Evolutionary conservation across 2,329 filamentous ascomycete genomes (phyloP), one percentile per base, ranked within the genome.

Genomic region (Fusarium armeniacum): DNA sequence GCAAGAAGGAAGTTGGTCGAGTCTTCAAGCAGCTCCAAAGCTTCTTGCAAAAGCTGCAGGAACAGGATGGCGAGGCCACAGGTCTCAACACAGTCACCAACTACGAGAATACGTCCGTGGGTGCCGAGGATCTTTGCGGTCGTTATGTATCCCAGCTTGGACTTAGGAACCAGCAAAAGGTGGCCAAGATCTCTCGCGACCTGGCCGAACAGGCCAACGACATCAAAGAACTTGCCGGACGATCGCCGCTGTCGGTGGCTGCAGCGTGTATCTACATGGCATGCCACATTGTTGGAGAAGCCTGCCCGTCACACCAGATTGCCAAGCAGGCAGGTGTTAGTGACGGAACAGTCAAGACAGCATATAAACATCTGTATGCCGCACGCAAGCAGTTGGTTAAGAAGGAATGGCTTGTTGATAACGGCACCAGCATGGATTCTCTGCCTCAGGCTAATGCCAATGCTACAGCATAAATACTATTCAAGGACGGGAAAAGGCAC

Each of bases 241-340:
- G 96, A 63, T 98, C 95, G 61, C 96, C 96, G 22, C 85, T 99
- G 50, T 98, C 95, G 2, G 93, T 97, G 65, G 95, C 97, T 9
- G 95, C 94, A 20, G 94, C 96, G 33, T 97, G 94, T 79, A 98
- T 99, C 79, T 99, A 96, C 84, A 96, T 98, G 89, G 92, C 95
- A 6, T 94, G 93, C 32, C 90, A 95, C 76, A 86, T 98, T 38
- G 91, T 97, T 83, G 92, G 91, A 58, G 88, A 96, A 72, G 85
- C 89, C 22, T 92, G 92, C 88, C 9, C 41, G 35, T 91, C 93
- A n/a, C 94, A 94, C 79, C 92, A 97, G 65, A 98, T 99, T 73
- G 92, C 93, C 7, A 80, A 82, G 26, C 91, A 96, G 20, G 93
- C 93, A 1, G 93, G 93, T 70, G 96, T 99, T 30, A 98, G 94